Evolutionary conservation across 139 green algal species (phyloP), one percentile per base, ranked within the genome.

Genomic region (Eudorina sp.): DNA sequence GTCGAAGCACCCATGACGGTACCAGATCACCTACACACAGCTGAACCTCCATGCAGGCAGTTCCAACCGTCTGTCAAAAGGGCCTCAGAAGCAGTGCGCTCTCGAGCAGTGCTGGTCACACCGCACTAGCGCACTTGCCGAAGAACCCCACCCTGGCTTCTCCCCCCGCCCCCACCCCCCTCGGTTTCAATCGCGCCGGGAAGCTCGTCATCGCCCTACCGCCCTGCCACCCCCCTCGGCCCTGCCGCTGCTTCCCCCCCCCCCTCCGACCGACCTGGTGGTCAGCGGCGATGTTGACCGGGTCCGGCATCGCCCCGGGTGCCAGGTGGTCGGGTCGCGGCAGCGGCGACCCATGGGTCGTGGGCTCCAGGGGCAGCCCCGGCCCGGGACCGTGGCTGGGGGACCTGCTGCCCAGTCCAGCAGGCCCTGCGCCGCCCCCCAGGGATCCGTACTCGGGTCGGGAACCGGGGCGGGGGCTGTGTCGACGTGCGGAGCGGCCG

Each of bases 311-410:
- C 3, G 4, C 45, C 58, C 3, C 80, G 41, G 58, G 29, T 29
- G 40, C 40, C 41, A 77, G 62, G 6, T 45, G 60, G 31, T 86
- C 80, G 13, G 80, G 80, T 31, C 60, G 80, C 80, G 51, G 80
- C 80, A 86, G 80, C 27, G 60, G 80, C 80, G 43, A 23, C 29
- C 19, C 16, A 4, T 40, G 31, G 27, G 19, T 53, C 29, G 19
- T 55, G 9, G 60, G 80, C 31, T 58, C 80, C n/a, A 76, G 0
- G 40, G 41, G 62, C 27, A 86, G 58, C 0, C 80, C 80, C 13
- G 80, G 80, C 7, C 80, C 45, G 41, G 80, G 80, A 40, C 80
- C 80, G 43, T 62, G 80, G 31, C 75, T 38, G 75, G 16, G 43
- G 27, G 45, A 5, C 41, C 41, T 45, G 64, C 64, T 31, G n/a